These are phyloP conservation scores for Trichoderma brevicompactum DNA, from an alignment of 2,329 filamentous ascomycete species.

Conservation along the genomic window DNA sequence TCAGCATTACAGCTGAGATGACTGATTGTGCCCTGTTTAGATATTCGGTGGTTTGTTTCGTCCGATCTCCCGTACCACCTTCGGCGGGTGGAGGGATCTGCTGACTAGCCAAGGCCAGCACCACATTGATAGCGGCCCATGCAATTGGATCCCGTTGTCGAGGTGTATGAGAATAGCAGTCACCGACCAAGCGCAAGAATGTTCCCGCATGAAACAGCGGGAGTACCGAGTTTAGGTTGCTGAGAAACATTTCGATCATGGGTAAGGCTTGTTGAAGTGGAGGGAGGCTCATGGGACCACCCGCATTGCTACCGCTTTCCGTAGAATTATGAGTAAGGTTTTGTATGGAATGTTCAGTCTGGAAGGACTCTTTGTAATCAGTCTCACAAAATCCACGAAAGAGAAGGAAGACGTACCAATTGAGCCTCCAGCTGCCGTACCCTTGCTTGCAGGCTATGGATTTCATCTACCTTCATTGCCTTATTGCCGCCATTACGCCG, in stretches of 20 bases:
- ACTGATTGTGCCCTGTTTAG: neutral
- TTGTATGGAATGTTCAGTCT: neutral
- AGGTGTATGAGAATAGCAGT: neutral
- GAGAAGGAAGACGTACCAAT: neutral
- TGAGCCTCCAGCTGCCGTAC: neutral
- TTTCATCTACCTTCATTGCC: neutral
- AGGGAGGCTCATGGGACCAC: neutral
- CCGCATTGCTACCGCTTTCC: neutral
- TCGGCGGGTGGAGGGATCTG: neutral
- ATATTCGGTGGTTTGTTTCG: neutral
- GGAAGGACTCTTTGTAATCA: neutral
- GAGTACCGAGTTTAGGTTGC: neutral
- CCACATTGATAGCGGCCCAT: neutral
- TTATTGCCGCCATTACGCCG: neutral
- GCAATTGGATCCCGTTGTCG: neutral
- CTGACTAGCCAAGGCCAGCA: neutral
- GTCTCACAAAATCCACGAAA: neutral
- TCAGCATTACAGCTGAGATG: neutral
- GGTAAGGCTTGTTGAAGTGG: neutral
- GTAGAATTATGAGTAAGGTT: neutral
- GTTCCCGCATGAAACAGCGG: neutral
- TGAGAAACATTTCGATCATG: conserved; percentile 1
- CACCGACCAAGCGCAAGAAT: neutral
- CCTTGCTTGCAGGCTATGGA: neutral
- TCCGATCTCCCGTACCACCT: neutral